These are phyloP conservation scores for Cystobasidium sp. DNA, from an alignment of 1,284 basidiomycete genomes.

Conservation along the genomic window DNA sequence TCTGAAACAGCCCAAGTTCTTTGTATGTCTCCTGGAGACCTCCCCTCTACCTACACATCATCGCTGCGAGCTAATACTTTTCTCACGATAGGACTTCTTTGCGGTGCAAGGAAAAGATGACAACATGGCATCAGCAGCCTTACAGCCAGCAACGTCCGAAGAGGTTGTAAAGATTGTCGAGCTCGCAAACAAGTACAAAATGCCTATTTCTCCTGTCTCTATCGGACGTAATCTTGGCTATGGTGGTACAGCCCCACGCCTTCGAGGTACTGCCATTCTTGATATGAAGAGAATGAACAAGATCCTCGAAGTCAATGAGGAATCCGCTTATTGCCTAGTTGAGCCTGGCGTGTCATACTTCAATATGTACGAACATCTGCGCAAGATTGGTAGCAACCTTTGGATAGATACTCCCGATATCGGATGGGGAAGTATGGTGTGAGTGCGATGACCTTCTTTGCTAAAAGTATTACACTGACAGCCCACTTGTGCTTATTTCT, in stretches of 20 bases:
- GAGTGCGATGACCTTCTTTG: no score
- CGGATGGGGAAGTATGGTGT: conserved; percentile 48
- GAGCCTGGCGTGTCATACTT: conserved; percentile 52
- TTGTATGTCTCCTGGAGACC: conserved; percentile 9
- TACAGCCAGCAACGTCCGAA: conserved; percentile 40
- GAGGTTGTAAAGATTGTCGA: conserved; percentile 49
- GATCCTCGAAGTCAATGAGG: conserved; percentile 50
- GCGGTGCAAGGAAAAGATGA: conserved; percentile 38
- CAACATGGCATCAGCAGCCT: conserved; percentile 38
- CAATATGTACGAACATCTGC: conserved; percentile 51
- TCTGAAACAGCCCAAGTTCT: conserved; percentile 7
- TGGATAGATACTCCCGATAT: conserved; percentile 48
- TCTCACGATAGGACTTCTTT: no score
- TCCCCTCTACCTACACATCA: conserved; percentile 18
- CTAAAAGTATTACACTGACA: no score
- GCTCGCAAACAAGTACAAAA: conserved; percentile 47
- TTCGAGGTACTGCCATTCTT: conserved; percentile 49
- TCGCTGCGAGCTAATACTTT: no score
- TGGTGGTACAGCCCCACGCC: conserved; percentile 48
- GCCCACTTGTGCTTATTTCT: no score
- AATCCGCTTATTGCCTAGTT: conserved; percentile 47
- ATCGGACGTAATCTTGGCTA: conserved; percentile 52
- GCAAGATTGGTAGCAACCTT: conserved; percentile 46
- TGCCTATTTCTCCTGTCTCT: conserved; percentile 48
- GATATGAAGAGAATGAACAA: conserved; percentile 51